A percentile compares a stretch with the other conserved stretches of the same genome.
phyloP scores from a whole-genome alignment of 2,329 filamentous ascomycete genomes.

The Ceratocystis papillata region DNA sequence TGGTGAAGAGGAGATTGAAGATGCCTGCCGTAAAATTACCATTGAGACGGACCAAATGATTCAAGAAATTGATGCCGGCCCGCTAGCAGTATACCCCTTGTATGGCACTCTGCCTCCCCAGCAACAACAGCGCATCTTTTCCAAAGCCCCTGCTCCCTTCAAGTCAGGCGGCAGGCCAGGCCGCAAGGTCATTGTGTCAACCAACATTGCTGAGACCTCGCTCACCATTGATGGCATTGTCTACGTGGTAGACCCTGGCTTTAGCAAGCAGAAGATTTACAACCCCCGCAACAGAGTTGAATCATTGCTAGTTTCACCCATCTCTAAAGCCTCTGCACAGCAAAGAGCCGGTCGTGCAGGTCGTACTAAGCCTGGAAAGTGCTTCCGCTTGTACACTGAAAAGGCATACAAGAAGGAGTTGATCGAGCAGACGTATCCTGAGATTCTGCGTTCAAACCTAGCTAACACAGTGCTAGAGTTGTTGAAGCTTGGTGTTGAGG shows the following conservation, averaged over 20 bases:
- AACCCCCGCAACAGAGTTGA: slow-evolving; percentile 94
- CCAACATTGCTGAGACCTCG: slow-evolving; percentile 95
- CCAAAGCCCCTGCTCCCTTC: slow-evolving; percentile 65
- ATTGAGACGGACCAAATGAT: slow-evolving; percentile 87
- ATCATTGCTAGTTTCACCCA: slow-evolving; percentile 91
- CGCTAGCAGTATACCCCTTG: slow-evolving; percentile 79
- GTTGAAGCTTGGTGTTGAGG: slow-evolving; percentile 92
- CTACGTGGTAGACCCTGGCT: slow-evolving; percentile 97
- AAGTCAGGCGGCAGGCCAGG: slow-evolving; percentile 71
- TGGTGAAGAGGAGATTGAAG: slow-evolving; percentile 97
- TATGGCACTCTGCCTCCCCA: slow-evolving; percentile 87
- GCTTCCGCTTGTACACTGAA: slow-evolving; percentile 94
- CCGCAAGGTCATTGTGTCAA: slow-evolving; percentile 88
- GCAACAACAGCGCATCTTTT: slow-evolving; percentile 93
- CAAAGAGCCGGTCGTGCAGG: slow-evolving; percentile 97
- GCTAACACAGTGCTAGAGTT: slow-evolving; percentile 90
- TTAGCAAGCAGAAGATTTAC: slow-evolving; percentile 99
- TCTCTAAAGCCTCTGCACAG: slow-evolving; percentile 93
- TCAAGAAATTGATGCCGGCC: slow-evolving; percentile 81
- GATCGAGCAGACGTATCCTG: slow-evolving; percentile 93
- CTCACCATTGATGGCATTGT: slow-evolving; percentile 98
- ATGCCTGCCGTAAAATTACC: slow-evolving; percentile 81
- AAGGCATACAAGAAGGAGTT: slow-evolving; percentile 94
- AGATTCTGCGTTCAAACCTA: slow-evolving; percentile 88
- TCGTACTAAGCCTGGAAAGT: slow-evolving; percentile 96